Base-by-base conservation (phyloP, 2,329 filamentous ascomycete species). In the Albifimbria verrucaria region DNA sequence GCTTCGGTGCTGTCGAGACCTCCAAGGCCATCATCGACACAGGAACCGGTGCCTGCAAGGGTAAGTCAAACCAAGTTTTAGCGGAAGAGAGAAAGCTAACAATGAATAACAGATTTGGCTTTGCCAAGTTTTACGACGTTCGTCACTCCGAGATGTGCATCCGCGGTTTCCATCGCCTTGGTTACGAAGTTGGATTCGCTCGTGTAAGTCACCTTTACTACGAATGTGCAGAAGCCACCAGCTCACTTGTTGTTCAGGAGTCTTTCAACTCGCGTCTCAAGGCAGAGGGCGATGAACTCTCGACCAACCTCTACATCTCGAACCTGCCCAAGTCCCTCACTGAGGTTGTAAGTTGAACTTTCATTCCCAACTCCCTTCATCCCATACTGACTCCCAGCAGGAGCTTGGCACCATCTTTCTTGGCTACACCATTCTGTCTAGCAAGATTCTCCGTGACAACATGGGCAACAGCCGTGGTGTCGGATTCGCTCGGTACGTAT, bases 11-110 rank as follows among this genome's bases (percentile, higher is more conserved):
- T 55, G 94, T 99, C 53, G 91, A 96, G 74, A 96, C 92, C 59
- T 97, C 92, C 66, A 99, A 99, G 79, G 94, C 95, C 15, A 99
- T 99, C 74, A 96, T 99, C 65, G 95, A 99, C 74, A 88, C 92
- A 50, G 87, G 89, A 61, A 96, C 91, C 48, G 90, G 92, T 55
- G 87, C 92, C 58, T 99, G 94, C 83, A 99, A 76, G 94, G 94
- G 94, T 96, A 75, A 65, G 81, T 74, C 9, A 11, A 25, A 32
- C 11, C 4, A n/a, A 46, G 7, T 3, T 7, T n/a, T n/a, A n/a
- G n/a, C n/a, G n/a, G n/a, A n/a, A n/a, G n/a, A n/a, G n/a, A n/a
- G n/a, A n/a, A n/a, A n/a, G n/a, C n/a, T n/a, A n/a, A n/a, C n/a
- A n/a, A n/a, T n/a, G n/a, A n/a, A n/a, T n/a, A n/a, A 17, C 63